Conservation (phyloP, 768 basidiomycete genomes). For the Panaeolus cyanescens region DNA sequence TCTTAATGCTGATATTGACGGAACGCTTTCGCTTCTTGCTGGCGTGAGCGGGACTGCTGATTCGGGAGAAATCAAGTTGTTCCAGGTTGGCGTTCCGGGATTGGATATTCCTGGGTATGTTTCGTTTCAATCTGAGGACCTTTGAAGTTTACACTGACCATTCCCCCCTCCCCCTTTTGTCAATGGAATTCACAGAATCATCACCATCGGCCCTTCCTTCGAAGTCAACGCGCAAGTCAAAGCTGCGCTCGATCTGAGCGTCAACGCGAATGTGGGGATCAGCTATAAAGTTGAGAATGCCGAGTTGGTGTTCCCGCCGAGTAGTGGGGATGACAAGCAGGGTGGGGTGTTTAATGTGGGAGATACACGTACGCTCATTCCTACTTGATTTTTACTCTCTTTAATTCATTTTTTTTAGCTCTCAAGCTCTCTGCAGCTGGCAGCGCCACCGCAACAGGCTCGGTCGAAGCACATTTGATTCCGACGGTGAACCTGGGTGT, state of each 20-base stretch:
- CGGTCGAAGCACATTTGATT: slow-evolving; percentile 48
- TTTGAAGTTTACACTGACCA: neutral
- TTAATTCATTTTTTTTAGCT: slow-evolving; percentile 22
- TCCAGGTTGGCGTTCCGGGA: slow-evolving; percentile 46
- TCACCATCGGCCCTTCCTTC: slow-evolving; percentile 51
- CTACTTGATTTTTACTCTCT: neutral
- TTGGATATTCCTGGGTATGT: slow-evolving; percentile 51
- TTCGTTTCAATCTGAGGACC: neutral
- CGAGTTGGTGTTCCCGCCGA: slow-evolving; percentile 45
- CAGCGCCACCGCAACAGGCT: slow-evolving; percentile 40
- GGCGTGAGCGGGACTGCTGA: slow-evolving; percentile 41
- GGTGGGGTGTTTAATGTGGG: slow-evolving; percentile 35
- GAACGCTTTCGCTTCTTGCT: slow-evolving; percentile 37
- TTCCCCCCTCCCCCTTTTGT: neutral
- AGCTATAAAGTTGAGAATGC: slow-evolving; percentile 44
- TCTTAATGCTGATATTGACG: slow-evolving; percentile 40
- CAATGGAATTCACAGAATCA: slow-evolving; percentile 40
- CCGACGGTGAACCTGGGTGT: slow-evolving; percentile 49
- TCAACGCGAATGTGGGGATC: slow-evolving; percentile 43
- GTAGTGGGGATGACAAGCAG: slow-evolving; percentile 16
- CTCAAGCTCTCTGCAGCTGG: slow-evolving; percentile 43
- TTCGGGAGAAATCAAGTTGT: slow-evolving; percentile 41
- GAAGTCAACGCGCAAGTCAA: slow-evolving; percentile 38
- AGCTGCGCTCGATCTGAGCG: slow-evolving; percentile 35
- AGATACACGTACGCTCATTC: slow-evolving; percentile 41